phyloP scores from a whole-genome alignment of 805 yeast genomes.

The Cephaloascus fragrans region DNA sequence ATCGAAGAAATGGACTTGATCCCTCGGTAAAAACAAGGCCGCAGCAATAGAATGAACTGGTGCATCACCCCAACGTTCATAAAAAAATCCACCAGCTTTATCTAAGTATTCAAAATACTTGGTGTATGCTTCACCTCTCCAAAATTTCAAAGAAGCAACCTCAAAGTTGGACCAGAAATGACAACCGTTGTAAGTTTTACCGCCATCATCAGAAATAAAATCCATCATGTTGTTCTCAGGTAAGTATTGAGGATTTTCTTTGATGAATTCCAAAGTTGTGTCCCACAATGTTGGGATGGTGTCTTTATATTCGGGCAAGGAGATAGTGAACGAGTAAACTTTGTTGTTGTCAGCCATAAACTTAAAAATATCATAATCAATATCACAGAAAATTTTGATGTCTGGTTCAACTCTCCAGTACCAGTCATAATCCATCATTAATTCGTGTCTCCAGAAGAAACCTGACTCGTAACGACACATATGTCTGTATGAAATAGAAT shows the following conservation, averaged over 20 bases:
- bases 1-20: constrained; percentile 68
- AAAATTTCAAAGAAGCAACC: constrained; percentile 62
- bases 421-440: constrained; percentile 70
- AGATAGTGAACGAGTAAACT: constrained; percentile 80
- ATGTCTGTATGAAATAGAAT: constrained; percentile 46
- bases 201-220: constrained; percentile 58
- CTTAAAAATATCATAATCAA: constrained; percentile 70
- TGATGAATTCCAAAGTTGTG: constrained; percentile 57
- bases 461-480: constrained; percentile 93
- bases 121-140: constrained; percentile 64
- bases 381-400: constrained; percentile 70
- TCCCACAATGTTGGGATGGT: constrained; percentile 87
- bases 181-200: constrained; percentile 66
- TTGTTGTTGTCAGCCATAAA: constrained; percentile 68
- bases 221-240: constrained; percentile 58
- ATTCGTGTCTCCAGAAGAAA: constrained; percentile 72
- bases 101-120: constrained; percentile 70
- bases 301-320: constrained; percentile 71
- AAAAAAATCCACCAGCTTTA: constrained; percentile 82
- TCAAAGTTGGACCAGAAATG: constrained; percentile 93
- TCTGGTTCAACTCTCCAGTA: constrained; percentile 96
- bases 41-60: constrained; percentile 89
- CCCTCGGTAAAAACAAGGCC: constrained; percentile 61
- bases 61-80: constrained; percentile 93
- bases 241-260: constrained; percentile 48